Conservation (phyloP, 768 basidiomycete species). For the Naganishia vaughanmartiniae region DNA sequence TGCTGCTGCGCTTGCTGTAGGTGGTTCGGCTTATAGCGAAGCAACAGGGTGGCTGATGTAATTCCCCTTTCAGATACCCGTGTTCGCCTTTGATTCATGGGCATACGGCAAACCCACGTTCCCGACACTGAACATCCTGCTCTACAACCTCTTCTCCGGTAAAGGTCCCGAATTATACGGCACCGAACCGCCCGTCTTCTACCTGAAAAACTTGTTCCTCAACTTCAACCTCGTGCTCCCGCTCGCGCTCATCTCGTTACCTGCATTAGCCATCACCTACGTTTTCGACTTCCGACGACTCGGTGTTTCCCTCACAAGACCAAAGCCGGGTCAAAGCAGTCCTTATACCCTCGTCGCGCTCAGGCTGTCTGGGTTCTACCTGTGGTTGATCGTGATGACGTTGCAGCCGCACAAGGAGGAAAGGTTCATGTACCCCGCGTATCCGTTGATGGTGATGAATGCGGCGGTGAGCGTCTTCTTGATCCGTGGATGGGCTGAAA, state of each 20-base stretch:
- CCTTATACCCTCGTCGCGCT: slow-evolving; percentile 74
- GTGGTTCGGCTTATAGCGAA: slow-evolving; percentile 50
- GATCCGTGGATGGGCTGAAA: slow-evolving; percentile 80
- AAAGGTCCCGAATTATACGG: slow-evolving; percentile 92
- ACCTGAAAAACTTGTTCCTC: slow-evolving; percentile 79
- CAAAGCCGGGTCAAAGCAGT: slow-evolving; percentile 55
- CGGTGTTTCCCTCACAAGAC: slow-evolving; percentile 60
- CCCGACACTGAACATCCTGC: slow-evolving; percentile 89
- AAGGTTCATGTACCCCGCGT: slow-evolving; percentile 95
- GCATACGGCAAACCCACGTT: slow-evolving; percentile 77
- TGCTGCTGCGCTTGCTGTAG: slow-evolving; percentile 51
- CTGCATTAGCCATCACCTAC: slow-evolving; percentile 72
- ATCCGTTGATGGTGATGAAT: slow-evolving; percentile 88
- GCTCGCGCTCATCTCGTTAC: slow-evolving; percentile 76
- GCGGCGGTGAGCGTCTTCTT: slow-evolving; percentile 86
- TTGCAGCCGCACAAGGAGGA: slow-evolving; percentile 94
- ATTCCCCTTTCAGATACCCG: slow-evolving; percentile 68
- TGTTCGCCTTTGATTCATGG: slow-evolving; percentile 75
- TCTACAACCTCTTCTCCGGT: slow-evolving; percentile 82
- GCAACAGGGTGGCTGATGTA: neutral
- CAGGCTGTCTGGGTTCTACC: slow-evolving; percentile 79
- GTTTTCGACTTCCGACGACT: slow-evolving; percentile 69
- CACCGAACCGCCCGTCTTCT: slow-evolving; percentile 80
- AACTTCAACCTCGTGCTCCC: slow-evolving; percentile 89
- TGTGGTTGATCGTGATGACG: slow-evolving; percentile 81